These are phyloP conservation scores for Globisporangium heterothallicum DNA, from an alignment of 352 stramenopile species.

Conservation along the genomic window DNA sequence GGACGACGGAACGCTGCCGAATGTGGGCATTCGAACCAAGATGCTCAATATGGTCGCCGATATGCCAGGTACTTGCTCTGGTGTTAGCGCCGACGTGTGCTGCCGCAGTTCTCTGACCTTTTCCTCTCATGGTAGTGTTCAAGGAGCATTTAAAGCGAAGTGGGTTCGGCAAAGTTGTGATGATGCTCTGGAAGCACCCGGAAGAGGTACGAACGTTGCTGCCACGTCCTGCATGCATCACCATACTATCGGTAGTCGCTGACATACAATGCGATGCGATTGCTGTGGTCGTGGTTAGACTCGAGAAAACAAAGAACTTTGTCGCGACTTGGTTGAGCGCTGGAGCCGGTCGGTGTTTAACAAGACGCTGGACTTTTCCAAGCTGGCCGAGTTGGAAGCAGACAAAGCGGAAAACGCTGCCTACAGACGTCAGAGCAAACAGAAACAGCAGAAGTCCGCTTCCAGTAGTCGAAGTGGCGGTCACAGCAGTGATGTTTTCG, in stretches of 20 bases:
- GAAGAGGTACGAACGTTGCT: slow-evolving; percentile 54
- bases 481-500: slow-evolving; percentile 50
- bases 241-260: no score
- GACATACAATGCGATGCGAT: not conserved
- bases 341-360: slow-evolving; percentile 88
- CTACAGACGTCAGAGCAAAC: slow-evolving; percentile 52
- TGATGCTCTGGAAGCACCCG: slow-evolving; percentile 85
- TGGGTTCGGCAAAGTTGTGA: slow-evolving; percentile 85
- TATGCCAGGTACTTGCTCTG: slow-evolving; percentile 47
- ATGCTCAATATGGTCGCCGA: slow-evolving; percentile 79
- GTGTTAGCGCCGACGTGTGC: no score
- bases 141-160: slow-evolving; percentile 88
- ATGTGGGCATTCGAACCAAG: slow-evolving; percentile 81
- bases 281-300: slow-evolving; percentile 36
- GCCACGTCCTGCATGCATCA: no score
- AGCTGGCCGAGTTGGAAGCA: slow-evolving; percentile 77
- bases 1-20: slow-evolving; percentile 70
- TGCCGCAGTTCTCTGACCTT: not conserved
- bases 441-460: slow-evolving; percentile 38
- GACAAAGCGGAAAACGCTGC: slow-evolving; percentile 78
- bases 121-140: slow-evolving; percentile 38
- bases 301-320: slow-evolving; percentile 83
- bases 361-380: slow-evolving; percentile 86
- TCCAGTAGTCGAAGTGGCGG: slow-evolving; percentile 19
- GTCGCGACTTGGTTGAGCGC: slow-evolving; percentile 75